Base-by-base conservation (phyloP, 192 early-diverging fungal genomes). In the Linnemannia elongata region DNA sequence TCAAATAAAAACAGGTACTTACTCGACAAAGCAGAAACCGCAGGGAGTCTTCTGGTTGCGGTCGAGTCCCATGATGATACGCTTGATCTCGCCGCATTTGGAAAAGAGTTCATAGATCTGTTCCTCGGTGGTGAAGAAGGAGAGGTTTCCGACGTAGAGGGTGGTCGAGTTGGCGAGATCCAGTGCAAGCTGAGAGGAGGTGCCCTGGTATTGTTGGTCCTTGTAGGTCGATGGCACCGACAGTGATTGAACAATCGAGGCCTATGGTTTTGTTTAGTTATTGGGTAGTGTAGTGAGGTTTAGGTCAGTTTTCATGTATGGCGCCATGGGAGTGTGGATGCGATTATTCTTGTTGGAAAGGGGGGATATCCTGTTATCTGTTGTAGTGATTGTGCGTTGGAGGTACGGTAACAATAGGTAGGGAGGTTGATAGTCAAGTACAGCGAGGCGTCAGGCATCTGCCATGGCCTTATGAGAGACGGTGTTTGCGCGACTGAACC, bases 21-120 rank as follows among this genome's bases (percentile, higher is more conserved):
- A 98, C 95, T 99, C 98, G 73, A 99, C 98, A 94, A 99, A 99
- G 87, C 98, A 99, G 89, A 99, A 99, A 17, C 98, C 98, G 80
- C 98, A 99, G 7, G 98, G 98, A 15, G 98, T 99, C 87, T 97
- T 96, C 83, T 94, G 93, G 77, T 94, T 92, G n/a, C 95, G 91
- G 86, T 98, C 97, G 9, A 99, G 92, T 0, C 98, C 98, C 98
- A 99, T 99, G 82, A 99, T 99, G 78, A 99, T 98, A 74, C 98
- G 95, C 87, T 99, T 98, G 77, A 99, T 96, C 74, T 98, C 97
- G n/a, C 98, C 98, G 80, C 92, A 93, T 89, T 98, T 98, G 24
- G 97, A 95, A 87, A 99, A 99, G 24, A 99, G 89, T 85, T 97
- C 97, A 86, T 97, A 96, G 35, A 99, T 94, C 88, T 99, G 98